Evolutionary conservation across 495 filamentous ascomycete genomes (phyloP), one percentile per base, ranked within the genome.

Genomic region (Tuber brumale): DNA sequence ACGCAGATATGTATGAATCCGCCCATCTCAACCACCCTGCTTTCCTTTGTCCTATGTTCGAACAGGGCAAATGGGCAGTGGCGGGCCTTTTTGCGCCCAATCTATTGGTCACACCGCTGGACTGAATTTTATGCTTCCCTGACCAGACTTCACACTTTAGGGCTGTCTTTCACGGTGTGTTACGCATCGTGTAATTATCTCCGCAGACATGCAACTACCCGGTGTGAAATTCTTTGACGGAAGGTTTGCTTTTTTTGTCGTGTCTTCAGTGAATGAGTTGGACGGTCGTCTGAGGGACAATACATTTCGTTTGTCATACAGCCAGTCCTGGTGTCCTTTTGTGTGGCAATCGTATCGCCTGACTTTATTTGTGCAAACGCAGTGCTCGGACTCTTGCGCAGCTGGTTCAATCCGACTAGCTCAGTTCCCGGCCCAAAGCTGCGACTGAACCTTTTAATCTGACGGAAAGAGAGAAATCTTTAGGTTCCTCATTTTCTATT

Each of bases 281-380:
- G 45, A 42, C 70, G 61, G 41, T 14, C 71, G 76, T 70, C 75
- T 70, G 71, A 31, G 39, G 51, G 51, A 73, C 45, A 46, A 46
- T 27, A 75, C 42, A 75, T 73, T 16, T 75, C 44, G 46, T 75
- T 21, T 75, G 66, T 61, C 23, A 70, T 70, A 72, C 57, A 66
- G 57, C 27, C 27, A 66, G 57, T 66, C 31, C 27, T 35, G 14
- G 31, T 48, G 27, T 31, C 16, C 14, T 35, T 66, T 66, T 66
- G 12, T 66, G 27, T 35, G 57, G 46, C 23, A 37, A 70, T 46
- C 27, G 66, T 66, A 80, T 75, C 76, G 77, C 70, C 70, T 80
- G 76, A 80, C 78, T 70, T 46, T 39, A n/a, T 76, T 79, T 10
- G 45, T 74, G 72, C 75, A 79, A 77, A 78, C 76, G 70, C 42